A percentile compares a stretch with the other conserved stretches of the same genome.
phyloP scores from a whole-genome alignment of 345 rosid species.

The Capsella bursapastoris region DNA sequence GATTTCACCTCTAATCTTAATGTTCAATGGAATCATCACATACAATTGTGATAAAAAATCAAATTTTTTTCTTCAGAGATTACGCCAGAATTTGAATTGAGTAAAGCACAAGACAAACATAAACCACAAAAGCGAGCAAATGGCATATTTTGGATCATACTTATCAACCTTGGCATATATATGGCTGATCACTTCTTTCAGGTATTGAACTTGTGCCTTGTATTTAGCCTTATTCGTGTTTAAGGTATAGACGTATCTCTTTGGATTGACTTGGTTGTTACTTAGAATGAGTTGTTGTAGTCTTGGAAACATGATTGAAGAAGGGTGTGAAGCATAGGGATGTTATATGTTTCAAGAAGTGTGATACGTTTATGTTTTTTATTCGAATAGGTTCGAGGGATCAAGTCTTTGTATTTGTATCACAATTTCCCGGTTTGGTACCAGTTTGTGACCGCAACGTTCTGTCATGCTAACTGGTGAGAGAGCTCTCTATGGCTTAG shows the following conservation, averaged over 20 bases:
- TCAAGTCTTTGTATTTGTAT: conserved; percentile 75
- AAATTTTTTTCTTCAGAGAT: conserved; percentile 51
- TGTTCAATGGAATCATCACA: neutral
- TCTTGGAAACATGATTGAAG: too few species aligned
- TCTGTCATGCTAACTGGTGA: conserved; percentile 96
- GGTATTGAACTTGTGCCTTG: conserved; percentile 47
- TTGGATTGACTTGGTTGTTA: too few species aligned
- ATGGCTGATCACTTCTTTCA: conserved; percentile 81
- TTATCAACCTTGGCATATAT: conserved; percentile 75
- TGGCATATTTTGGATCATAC: conserved; percentile 88
- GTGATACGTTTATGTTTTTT: neutral
- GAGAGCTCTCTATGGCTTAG: conserved; percentile 24
- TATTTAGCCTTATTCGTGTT: too few species aligned
- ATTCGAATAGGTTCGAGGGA: conserved; percentile 52
- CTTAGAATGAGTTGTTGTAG: too few species aligned
- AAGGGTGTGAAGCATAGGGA: too few species aligned
- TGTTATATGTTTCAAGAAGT: conserved; percentile 4
- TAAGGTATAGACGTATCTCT: too few species aligned
- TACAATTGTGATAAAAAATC: neutral
- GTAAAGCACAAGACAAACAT: conserved; percentile 51
- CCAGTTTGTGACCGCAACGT: conserved; percentile 90
- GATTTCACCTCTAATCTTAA: neutral
- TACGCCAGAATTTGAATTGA: conserved; percentile 62
- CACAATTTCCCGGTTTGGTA: conserved; percentile 85
- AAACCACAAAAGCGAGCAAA: conserved; percentile 62